Evolutionary conservation across 192 early-diverging fungal genomes (phyloP), one percentile per base, ranked within the genome.

Genomic region (Dimargaris cristalligena): DNA sequence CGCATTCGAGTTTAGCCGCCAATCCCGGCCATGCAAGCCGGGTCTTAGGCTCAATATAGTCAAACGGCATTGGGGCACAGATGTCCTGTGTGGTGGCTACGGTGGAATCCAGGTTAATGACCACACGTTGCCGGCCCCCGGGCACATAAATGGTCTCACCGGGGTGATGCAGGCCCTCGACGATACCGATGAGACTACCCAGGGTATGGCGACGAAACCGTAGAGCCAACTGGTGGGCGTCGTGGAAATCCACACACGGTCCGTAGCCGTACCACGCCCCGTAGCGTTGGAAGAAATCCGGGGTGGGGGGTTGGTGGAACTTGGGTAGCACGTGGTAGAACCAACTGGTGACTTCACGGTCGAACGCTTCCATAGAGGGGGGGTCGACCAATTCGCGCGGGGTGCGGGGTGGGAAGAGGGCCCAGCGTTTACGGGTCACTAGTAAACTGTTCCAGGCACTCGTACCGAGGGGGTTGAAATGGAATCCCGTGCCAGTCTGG

Each of bases 121-220:
- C 87, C 14, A 87, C 78, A 67, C 87, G 87, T 11, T 71, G 67
- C 87, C 88, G 88, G 0, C 85, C 88, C 32, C 83, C 82, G 18
- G 88, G 88, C 0, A 90, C 86, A 71, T 85, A 88, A 41, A 90
- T 79, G 23, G 80, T 87, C 67, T 90, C 86, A 0, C 85, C 85
- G 6, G 88, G 86, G 32, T 69, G 56, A 61, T 90, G 88, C 45
- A 84, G 57, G 14, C 81, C 72, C 44, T 87, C 71, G 2, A 87
- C 60, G 76, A 87, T 82, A 1, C 81, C 83, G n/a, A 79, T 69
- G 51, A 73, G 61, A 48, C 80, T 70, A 25, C 74, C 81, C 18
- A 88, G 63, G 28, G 76, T 77, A 51, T 63, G 63, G 18, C 60
- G 60, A 44, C 68, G 63, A 33, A 28, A 20, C 1, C 32, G 28